These are phyloP conservation scores for Coemansia guatemalensis DNA, from an alignment of 192 early-diverging fungal species.

Conservation along the genomic window DNA sequence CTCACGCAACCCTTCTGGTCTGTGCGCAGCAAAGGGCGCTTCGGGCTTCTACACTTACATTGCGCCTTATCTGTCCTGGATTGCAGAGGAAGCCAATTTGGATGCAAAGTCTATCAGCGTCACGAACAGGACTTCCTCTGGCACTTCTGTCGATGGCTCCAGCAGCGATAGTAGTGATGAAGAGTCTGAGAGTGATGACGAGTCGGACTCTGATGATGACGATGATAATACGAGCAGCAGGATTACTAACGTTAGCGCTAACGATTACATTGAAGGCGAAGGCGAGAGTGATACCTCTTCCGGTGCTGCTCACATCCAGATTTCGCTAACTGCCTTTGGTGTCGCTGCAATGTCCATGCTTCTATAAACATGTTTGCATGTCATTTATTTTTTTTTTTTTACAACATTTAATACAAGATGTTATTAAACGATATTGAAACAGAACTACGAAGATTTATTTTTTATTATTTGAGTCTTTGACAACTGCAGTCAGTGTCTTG, in stretches of 20 bases:
- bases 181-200: neutral
- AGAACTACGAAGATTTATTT: no score
- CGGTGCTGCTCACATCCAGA: neutral
- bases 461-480: no score
- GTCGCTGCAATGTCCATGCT: conserved; percentile 6
- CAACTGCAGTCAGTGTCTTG: no score
- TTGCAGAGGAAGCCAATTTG: conserved; percentile 15
- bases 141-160: neutral
- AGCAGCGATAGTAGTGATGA: neutral
- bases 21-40: conserved; percentile 30
- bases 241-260: neutral
- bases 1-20: conserved; percentile 14
- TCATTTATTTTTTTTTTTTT: no score
- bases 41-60: conserved; percentile 47
- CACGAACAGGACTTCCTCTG: conserved; percentile 20
- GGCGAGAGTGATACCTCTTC: neutral
- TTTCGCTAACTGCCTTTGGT: conserved; percentile 6
- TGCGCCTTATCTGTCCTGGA: conserved; percentile 42
- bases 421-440: no score
- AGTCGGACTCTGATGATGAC: neutral
- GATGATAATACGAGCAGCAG: neutral
- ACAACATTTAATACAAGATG: no score
- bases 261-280: no score
- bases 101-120: conserved; percentile 14
- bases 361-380: neutral